Percentiles rank a stretch among this genome's conserved stretches.
These are phyloP conservation scores for Phoenix dactylifera DNA, from an alignment of 176 grass and related monocot genomes.

Conservation along the genomic window DNA sequence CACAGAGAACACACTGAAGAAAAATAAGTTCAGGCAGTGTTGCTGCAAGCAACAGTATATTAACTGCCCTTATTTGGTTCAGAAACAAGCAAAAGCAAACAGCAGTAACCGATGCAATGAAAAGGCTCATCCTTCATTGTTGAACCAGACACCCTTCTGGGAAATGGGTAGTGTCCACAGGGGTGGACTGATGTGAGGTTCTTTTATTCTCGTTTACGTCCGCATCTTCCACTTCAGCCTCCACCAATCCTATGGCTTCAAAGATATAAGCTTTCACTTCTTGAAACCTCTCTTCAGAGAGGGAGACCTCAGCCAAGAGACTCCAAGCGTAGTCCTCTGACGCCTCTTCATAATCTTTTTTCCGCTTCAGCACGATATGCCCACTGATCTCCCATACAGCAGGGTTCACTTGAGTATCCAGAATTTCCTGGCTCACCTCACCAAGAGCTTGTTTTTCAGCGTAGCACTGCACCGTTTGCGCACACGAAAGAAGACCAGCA, in stretches of 20 bases:
- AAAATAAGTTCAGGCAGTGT: no score
- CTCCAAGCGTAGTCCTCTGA: conserved; percentile 7
- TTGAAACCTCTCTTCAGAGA: conserved; percentile 1
- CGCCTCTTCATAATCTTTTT: conserved; percentile 6
- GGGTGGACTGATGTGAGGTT: no score
- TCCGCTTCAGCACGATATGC: background rate
- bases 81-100: no score
- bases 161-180: no score
- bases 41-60: no score
- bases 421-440: conserved; percentile 1
- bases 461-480: background rate
- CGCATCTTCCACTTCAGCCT: background rate
- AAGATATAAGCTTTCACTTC: conserved; percentile 6
- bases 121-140: no score
- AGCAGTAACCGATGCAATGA: no score
- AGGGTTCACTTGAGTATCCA: conserved; percentile 5
- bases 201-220: no score
- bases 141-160: no score
- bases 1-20: no score
- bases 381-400: conserved; percentile 6
- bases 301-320: conserved; percentile 1
- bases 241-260: background rate
- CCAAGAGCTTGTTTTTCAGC: conserved; percentile 2
- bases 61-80: no score
- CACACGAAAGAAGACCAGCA: background rate